These are phyloP conservation scores for Bryoerythrophyllum caledonicum DNA, from an alignment of 225 moss, liverwort and hornwort species.

Conservation along the genomic window DNA sequence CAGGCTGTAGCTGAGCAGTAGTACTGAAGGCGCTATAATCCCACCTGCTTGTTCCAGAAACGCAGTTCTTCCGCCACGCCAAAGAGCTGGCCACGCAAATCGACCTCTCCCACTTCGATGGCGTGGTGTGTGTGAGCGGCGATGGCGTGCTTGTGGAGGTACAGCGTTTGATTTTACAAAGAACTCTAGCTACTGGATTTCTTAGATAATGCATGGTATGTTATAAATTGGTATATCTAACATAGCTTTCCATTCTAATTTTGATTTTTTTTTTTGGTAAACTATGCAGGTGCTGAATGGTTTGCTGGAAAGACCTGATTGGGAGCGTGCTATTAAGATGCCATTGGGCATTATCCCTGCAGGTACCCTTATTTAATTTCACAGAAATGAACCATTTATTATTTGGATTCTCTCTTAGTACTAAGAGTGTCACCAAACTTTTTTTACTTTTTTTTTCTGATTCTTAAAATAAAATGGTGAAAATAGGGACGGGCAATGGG, in stretches of 20 bases:
- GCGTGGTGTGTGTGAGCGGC: slow-evolving; percentile 87
- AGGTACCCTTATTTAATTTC: slow-evolving; percentile 1
- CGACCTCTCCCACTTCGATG: slow-evolving; percentile 76
- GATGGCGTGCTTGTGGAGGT: slow-evolving; percentile 96
- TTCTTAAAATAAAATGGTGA: too few relatives aligned
- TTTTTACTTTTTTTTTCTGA: too few relatives aligned
- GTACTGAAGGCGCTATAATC: background rate
- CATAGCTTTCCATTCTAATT: background rate
- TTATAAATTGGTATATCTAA: background rate
- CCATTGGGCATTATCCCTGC: slow-evolving; percentile 83
- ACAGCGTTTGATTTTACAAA: too few relatives aligned
- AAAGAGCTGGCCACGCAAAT: slow-evolving; percentile 73
- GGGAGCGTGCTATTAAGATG: slow-evolving; percentile 79
- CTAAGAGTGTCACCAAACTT: too few relatives aligned
- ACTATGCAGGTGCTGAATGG: slow-evolving; percentile 74
- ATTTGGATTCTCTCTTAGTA: background rate
- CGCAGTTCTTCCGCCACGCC: slow-evolving; percentile 73
- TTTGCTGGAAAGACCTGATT: slow-evolving; percentile 80
- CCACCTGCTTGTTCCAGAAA: slow-evolving; percentile 55
- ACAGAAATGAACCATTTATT: too few relatives aligned
- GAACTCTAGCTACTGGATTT: background rate
- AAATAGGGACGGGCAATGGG: slow-evolving; percentile 86
- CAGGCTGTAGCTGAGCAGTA: background rate
- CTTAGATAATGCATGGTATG: background rate
- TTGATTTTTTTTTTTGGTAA: background rate